These are phyloP conservation scores for Ogataea dorogensis DNA, from an alignment of 805 yeast species.

Conservation along the genomic window DNA sequence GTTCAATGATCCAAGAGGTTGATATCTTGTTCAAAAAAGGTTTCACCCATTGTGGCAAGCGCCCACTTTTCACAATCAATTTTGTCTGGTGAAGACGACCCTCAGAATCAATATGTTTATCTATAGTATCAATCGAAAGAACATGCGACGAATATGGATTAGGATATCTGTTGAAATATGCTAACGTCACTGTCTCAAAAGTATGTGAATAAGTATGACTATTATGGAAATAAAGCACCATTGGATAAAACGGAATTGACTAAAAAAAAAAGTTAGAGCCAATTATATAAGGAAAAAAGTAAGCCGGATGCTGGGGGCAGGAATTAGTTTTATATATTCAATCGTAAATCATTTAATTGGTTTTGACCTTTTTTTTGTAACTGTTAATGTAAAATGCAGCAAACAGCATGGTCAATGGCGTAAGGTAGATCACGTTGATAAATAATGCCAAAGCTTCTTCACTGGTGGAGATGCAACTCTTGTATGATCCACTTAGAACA, in stretches of 20 bases:
- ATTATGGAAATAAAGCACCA: slow-evolving; percentile 65
- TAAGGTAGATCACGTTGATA: slow-evolving; percentile 61
- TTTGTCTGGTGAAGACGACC: slow-evolving; percentile 73
- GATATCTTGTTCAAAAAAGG: slow-evolving; percentile 71
- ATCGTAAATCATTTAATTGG: background rate
- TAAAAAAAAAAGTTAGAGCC: too few species aligned
- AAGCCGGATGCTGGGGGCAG: slow-evolving; percentile 1
- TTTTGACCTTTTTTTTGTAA: slow-evolving; percentile 35
- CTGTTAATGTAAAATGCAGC: slow-evolving; percentile 64
- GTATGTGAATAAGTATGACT: slow-evolving; percentile 59
- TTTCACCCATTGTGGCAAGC: slow-evolving; percentile 74
- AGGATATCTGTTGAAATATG: slow-evolving; percentile 71
- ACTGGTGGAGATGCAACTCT: slow-evolving; percentile 52
- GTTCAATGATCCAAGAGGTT: slow-evolving; percentile 80
- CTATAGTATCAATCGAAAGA: slow-evolving; percentile 74
- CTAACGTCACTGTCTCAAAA: slow-evolving; percentile 71
- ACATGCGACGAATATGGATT: slow-evolving; percentile 88
- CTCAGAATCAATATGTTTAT: slow-evolving; percentile 51
- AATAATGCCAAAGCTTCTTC: slow-evolving; percentile 63
- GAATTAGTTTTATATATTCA: background rate
- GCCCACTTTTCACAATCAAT: slow-evolving; percentile 73
- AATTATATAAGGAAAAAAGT: slow-evolving; percentile 2
- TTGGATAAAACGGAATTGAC: too few species aligned
- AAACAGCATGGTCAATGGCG: slow-evolving; percentile 66
- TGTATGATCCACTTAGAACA: slow-evolving; percentile 39